Base-by-base conservation (phyloP, 2,329 filamentous ascomycete species). In the Monosporascus cannonballus region DNA sequence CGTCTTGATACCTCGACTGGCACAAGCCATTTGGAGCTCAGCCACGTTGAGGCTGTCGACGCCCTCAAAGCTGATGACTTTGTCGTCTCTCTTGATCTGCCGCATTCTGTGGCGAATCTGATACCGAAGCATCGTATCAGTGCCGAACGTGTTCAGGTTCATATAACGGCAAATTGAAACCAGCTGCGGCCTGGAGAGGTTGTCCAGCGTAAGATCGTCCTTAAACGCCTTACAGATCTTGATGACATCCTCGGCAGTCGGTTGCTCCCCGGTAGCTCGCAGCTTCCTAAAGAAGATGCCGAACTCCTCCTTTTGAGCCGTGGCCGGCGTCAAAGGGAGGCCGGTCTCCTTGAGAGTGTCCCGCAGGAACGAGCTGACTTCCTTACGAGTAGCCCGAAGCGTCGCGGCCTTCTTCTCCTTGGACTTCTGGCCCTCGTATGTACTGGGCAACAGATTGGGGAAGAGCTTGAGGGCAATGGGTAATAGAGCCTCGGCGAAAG, bases 151-250 rank as follows among this genome's bases (percentile, higher is more conserved):
- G 75, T 93, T 94, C 52, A 99, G 82, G 73, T 95, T 96, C 86
- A 99, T 92, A 77, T 99, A 99, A 56, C 90, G 87, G 79, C 94
- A 97, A 81, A 97, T 99, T 52, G 89, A 96, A 30, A 99, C 93
- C 49, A 99, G 78, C 73, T 99, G 94, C 17, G 94, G 94, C 57
- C 94, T 83, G 18, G 92, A 96, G 59, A 99, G 76, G 73, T 99
- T 99, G 83, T 99, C 94, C 34, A 99, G 80, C 0, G 94, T 99
- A 64, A 99, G 70, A 70, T 99, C 94, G 68, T 99, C 94, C 71
- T 94, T 95, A 83, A 99, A 99, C 59, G 96, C 88, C 79, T 96
- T 95, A 84, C 94, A 97, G 58, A 99, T 93, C 74, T 94, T 96
- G 78, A 99, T 96, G 58, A 99, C 90, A 67, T 99, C 94, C 60